phyloP scores from a whole-genome alignment of 345 rosid genomes.

The Bruguiera sexangula region DNA sequence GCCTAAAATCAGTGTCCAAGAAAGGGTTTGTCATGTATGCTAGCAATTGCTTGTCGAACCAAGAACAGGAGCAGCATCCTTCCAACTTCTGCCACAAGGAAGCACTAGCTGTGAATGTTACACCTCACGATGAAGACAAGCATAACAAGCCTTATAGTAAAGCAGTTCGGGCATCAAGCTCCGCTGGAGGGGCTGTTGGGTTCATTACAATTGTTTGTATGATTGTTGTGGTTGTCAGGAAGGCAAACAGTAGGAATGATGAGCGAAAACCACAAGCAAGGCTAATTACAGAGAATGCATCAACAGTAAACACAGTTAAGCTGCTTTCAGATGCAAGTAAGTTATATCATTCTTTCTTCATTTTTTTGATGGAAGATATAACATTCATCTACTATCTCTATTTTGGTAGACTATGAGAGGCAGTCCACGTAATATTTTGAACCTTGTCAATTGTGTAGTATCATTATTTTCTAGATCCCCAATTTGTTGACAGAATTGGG shows the following conservation, averaged over 20 bases:
- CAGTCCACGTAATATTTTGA: too few species aligned
- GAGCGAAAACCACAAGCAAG: constrained; percentile 25
- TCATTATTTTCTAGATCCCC: too few species aligned
- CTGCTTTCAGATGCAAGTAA: constrained; percentile 66
- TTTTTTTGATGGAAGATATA: neutral
- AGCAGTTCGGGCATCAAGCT: constrained; percentile 36
- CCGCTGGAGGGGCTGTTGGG: constrained; percentile 46
- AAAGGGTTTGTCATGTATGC: constrained; percentile 28
- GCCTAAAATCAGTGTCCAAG: constrained; percentile 26
- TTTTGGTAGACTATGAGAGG: too few species aligned
- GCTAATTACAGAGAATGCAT: constrained; percentile 30
- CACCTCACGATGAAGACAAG: constrained; percentile 31
- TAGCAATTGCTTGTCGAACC: constrained; percentile 46
- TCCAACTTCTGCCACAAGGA: constrained; percentile 43
- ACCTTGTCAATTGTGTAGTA: too few species aligned
- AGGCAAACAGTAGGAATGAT: constrained; percentile 5
- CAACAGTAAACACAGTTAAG: constrained; percentile 39
- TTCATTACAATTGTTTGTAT: constrained; percentile 30
- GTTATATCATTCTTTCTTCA: constrained; percentile 7
- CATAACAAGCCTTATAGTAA: constrained; percentile 16
- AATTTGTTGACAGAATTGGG: too few species aligned
- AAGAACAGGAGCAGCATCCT: constrained; percentile 45
- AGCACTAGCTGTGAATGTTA: constrained; percentile 54
- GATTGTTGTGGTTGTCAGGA: constrained; percentile 28
- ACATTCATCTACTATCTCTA: too few species aligned